Conservation (phyloP, 73 alveolate genomes). For the Urostyla sp. region DNA sequence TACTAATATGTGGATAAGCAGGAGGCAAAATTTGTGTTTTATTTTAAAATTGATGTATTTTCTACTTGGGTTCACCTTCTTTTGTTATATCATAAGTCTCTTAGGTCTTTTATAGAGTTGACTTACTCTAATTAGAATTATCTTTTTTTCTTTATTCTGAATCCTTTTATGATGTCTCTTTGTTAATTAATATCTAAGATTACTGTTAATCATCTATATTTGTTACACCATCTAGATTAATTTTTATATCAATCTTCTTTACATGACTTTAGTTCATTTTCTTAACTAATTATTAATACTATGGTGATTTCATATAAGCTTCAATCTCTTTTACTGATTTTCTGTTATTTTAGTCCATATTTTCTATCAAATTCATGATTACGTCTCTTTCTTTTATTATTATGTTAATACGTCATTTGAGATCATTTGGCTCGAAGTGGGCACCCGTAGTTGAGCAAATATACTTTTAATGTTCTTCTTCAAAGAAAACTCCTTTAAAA, state of each 20-base stretch:
- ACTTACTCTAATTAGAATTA: not conserved
- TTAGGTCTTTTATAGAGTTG: not conserved
- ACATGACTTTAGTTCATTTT: too few species aligned
- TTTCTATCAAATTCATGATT: not conserved
- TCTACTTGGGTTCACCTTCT: not conserved
- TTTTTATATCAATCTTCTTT: not conserved
- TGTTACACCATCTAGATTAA: not conserved
- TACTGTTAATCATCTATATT: not conserved
- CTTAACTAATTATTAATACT: not conserved
- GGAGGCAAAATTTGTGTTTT: not conserved
- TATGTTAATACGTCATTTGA: not conserved
- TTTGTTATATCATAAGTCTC: not conserved
- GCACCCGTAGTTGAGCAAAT: slow-evolving; percentile 52
- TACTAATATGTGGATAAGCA: too few species aligned
- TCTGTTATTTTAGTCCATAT: not conserved
- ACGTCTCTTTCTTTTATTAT: slow-evolving; percentile 4
- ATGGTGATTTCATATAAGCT: not conserved
- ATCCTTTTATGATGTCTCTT: not conserved
- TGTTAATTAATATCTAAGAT: not conserved
- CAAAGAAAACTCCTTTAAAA: slow-evolving; percentile 39
- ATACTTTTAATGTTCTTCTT: slow-evolving; percentile 42
- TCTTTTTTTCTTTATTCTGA: not conserved
- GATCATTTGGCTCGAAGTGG: slow-evolving; percentile 37
- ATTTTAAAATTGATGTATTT: not conserved
- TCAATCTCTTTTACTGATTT: not conserved